phyloP scores from a whole-genome alignment of 441 rosid species.

The Croton setiger region DNA sequence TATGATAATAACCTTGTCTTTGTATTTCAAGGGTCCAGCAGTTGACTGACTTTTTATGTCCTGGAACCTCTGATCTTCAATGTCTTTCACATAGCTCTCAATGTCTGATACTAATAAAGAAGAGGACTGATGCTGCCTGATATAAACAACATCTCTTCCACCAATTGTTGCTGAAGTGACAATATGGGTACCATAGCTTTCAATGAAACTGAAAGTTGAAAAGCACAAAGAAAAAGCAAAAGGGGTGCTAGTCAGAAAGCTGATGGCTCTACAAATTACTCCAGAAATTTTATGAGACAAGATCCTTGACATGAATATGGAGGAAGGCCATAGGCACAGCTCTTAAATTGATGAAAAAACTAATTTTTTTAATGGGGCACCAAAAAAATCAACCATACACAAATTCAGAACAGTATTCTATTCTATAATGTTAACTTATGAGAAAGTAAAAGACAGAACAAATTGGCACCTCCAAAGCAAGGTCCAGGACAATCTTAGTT shows the following conservation, averaged over 20 bases:
- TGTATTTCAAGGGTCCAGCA: constrained; percentile 48
- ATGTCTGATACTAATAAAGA: constrained; percentile 47
- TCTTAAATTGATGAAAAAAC: not conserved
- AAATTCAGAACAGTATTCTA: not conserved
- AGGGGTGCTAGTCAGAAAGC: constrained; percentile 18
- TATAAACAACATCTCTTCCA: constrained; percentile 64
- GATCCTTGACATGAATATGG: not conserved
- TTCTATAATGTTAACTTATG: not conserved
- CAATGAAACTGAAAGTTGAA: constrained; percentile 50
- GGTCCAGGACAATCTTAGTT: not conserved
- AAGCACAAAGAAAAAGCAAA: constrained; percentile 9
- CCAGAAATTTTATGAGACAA: not conserved
- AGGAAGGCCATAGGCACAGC: not conserved
- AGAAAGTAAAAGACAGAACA: not conserved
- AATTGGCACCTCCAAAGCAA: not conserved
- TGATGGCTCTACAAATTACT: constrained; percentile 18
- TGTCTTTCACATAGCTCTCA: constrained; percentile 57
- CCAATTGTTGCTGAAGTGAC: constrained; percentile 68
- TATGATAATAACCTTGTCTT: constrained; percentile 61
- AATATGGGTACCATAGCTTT: constrained; percentile 65
- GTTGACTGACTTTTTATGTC: constrained; percentile 35
- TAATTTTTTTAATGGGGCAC: not conserved
- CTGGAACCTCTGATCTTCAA: constrained; percentile 58
- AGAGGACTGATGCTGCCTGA: constrained; percentile 64
- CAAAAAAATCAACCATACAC: not conserved